Evolutionary conservation across 208 protist species (phyloP).

Genomic region (Leishmania martiniquensis): DNA sequence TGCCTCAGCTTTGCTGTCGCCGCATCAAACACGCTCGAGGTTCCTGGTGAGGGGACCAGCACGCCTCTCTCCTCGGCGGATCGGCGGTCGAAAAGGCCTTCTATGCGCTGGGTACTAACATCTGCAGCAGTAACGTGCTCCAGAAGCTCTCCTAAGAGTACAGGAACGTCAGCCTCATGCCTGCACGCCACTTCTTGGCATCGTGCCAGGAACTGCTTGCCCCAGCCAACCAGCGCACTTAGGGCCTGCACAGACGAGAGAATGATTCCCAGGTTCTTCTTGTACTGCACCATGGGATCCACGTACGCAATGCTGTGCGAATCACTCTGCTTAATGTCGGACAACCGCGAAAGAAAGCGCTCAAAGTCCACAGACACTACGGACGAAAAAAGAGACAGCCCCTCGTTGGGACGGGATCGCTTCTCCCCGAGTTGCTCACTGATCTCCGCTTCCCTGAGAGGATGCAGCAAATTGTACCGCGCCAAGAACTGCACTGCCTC

Average conservation of each 20-base stretch:
- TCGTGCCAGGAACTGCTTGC: slow-evolving; percentile 29
- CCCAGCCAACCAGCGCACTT: slow-evolving; percentile 68
- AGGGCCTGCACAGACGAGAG: slow-evolving; percentile 65
- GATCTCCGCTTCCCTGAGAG: slow-evolving; percentile 16
- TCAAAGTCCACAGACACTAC: slow-evolving; percentile 76
- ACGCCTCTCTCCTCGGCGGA: slow-evolving; percentile 48
- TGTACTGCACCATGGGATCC: slow-evolving; percentile 84
- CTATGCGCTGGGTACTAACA: slow-evolving; percentile 50
- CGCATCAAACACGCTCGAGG: slow-evolving; percentile 61
- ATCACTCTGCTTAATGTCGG: slow-evolving; percentile 61
- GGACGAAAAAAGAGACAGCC: slow-evolving; percentile 13
- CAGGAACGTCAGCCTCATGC: slow-evolving; percentile 30
- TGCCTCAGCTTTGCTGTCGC: slow-evolving; percentile 36
- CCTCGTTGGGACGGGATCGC: slow-evolving; percentile 27
- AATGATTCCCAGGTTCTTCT: slow-evolving; percentile 83
- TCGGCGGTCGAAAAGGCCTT: slow-evolving; percentile 65
- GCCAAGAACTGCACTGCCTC: slow-evolving; percentile 65
- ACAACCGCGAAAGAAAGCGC: slow-evolving; percentile 76
- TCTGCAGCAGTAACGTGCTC: slow-evolving; percentile 36
- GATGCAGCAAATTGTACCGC: slow-evolving; percentile 21
- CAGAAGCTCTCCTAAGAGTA: slow-evolving; percentile 66
- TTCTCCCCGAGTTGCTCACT: slow-evolving; percentile 24
- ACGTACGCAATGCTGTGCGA: slow-evolving; percentile 74
- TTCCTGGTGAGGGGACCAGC: slow-evolving; percentile 71
- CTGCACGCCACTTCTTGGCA: slow-evolving; percentile 18